Base-by-base conservation (phyloP, 306 rosid genomes). In the Oxytropis ochrocephala region DNA sequence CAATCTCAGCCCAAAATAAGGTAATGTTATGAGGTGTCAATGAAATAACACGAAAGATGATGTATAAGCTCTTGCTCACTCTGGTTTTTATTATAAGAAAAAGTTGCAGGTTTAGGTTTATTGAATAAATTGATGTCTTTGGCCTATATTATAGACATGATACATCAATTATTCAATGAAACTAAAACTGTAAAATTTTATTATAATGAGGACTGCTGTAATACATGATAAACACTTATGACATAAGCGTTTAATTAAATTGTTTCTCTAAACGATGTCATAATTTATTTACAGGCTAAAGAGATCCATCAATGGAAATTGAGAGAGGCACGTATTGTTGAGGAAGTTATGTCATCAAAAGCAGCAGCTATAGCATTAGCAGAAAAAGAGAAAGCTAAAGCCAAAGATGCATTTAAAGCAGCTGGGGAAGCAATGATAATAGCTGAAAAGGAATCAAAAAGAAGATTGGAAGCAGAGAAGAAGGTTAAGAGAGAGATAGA, bases 1-100 rank as follows among this genome's bases (percentile, higher is more conserved):
- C 96, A 65, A 80, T 87, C 64, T 70, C 86, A 53, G 97, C 99
- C 12, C 82, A 94, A 81, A 87, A 83, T 52, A 81, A 88, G 97
- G 98, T 90, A 66, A 61, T 67, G 46, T 46, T 53, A 50, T n/a
- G n/a, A n/a, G n/a, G n/a, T 60, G 10, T 24, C 47, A 16, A 74
- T 44, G 32, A 61, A 73, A 60, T 14, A 14, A 41, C 35, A 54
- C 32, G 11, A 61, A 55, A 64, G 46, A 54, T 76, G n/a, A n/a
- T n/a, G n/a, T n/a, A n/a, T n/a, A n/a, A n/a, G n/a, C n/a, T n/a
- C n/a, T n/a, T n/a, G n/a, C n/a, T n/a, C n/a, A n/a, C n/a, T n/a
- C n/a, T n/a, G n/a, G n/a, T n/a, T n/a, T n/a, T n/a, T n/a, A n/a
- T n/a, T n/a, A n/a, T n/a, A n/a, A n/a, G n/a, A n/a, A n/a, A n/a